Evolutionary conservation across 2,329 filamentous ascomycete genomes (phyloP).

Genomic region (Sclerotinia subarctica): DNA sequence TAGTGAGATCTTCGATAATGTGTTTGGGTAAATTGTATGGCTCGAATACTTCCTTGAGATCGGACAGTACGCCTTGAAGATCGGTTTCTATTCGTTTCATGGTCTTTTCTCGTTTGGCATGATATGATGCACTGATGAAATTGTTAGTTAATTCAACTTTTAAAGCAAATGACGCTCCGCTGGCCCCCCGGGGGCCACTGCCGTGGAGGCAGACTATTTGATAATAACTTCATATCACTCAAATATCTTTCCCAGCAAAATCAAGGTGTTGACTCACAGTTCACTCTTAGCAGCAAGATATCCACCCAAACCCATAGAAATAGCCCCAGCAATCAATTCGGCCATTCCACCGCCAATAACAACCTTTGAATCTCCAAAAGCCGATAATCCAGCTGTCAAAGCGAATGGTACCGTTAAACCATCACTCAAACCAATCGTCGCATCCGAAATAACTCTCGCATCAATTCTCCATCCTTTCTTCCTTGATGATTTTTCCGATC

Average conservation of each 20-base stretch:
- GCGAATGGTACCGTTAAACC: slow-evolving; percentile 63
- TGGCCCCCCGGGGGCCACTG: background rate
- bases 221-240: background rate
- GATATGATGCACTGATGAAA: slow-evolving; percentile 35
- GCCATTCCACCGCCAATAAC: slow-evolving; percentile 58
- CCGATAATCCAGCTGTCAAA: slow-evolving; percentile 55
- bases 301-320: slow-evolving; percentile 61
- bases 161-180: background rate
- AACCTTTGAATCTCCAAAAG: slow-evolving; percentile 49
- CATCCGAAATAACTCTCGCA: slow-evolving; percentile 46
- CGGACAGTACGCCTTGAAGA: slow-evolving; percentile 31
- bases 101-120: slow-evolving; percentile 33
- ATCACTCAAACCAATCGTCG: slow-evolving; percentile 60
- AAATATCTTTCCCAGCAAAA: too few relatives aligned
- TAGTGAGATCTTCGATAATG: slow-evolving; percentile 38
- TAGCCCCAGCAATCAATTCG: slow-evolving; percentile 58
- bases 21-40: slow-evolving; percentile 37
- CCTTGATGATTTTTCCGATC: slow-evolving; percentile 26
- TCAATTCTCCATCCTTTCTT: slow-evolving; percentile 35
- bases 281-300: slow-evolving; percentile 54
- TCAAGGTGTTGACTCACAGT: slow-evolving; percentile 32
- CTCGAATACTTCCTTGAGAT: slow-evolving; percentile 39
- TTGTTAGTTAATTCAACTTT: slow-evolving; percentile 25
- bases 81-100: slow-evolving; percentile 32
- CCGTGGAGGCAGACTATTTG: background rate